Percentiles rank a stretch among this genome's conserved stretches.
Conservation (phyloP, 768 basidiomycete species). For the Clathrus columnatus region DNA sequence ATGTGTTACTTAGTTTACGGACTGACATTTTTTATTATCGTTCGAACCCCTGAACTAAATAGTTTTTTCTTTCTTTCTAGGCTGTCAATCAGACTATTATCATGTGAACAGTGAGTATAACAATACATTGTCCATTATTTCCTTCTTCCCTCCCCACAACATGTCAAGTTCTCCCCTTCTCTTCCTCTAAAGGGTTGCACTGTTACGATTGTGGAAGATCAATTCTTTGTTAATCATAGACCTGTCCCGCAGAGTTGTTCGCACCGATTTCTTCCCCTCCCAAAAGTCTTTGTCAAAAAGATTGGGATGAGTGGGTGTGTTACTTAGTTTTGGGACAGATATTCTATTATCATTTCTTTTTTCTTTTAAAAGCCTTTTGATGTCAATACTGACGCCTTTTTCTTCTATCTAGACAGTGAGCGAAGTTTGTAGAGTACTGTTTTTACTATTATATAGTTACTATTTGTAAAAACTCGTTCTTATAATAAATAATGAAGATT, state of each 20-base stretch:
- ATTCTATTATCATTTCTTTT: slow-evolving; percentile 17
- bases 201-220: slow-evolving; percentile 46
- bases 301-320: slow-evolving; percentile 15
- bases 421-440: too few relatives aligned
- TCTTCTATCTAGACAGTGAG: slow-evolving; percentile 6
- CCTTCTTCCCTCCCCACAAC: slow-evolving; percentile 26
- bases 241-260: slow-evolving; percentile 31
- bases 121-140: slow-evolving; percentile 1
- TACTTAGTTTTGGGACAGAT: slow-evolving; percentile 38
- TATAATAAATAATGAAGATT: too few relatives aligned
- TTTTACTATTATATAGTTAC: too few relatives aligned
- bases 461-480: too few relatives aligned
- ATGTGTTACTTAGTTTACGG: too few relatives aligned
- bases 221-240: slow-evolving; percentile 18
- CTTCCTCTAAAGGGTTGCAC: slow-evolving; percentile 18
- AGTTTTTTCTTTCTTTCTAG: too few relatives aligned
- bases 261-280: slow-evolving; percentile 14
- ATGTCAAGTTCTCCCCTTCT: slow-evolving; percentile 31
- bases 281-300: background rate
- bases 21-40: too few relatives aligned
- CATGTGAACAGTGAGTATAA: too few relatives aligned
- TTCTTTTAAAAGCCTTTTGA: too few relatives aligned
- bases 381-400: too few relatives aligned
- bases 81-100: too few relatives aligned
- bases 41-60: too few relatives aligned